phyloP scores from a whole-genome alignment of 2,329 filamentous ascomycete species.

The Ophiostoma piceae region DNA sequence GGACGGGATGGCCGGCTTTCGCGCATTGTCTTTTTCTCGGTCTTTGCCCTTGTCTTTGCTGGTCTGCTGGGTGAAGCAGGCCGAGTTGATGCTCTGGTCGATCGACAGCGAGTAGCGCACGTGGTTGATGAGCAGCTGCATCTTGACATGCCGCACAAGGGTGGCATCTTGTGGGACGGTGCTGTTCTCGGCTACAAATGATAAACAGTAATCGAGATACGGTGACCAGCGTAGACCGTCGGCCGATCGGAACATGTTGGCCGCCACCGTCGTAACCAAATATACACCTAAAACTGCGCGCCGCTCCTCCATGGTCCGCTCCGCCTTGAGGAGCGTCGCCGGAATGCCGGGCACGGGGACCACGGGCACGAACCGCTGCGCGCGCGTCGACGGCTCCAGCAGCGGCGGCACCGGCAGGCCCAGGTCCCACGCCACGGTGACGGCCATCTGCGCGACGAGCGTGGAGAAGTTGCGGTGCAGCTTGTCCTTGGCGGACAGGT shows the following conservation, averaged over 20 bases:
- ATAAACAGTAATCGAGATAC: background rate
- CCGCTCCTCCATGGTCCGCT: background rate
- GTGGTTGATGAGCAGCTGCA: conserved; percentile 39
- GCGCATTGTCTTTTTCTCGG: background rate
- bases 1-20: background rate
- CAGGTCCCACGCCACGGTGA: background rate
- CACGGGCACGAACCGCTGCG: background rate
- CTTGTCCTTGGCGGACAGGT: background rate
- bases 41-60: background rate
- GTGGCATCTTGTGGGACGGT: conserved; percentile 31
- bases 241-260: background rate
- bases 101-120: conserved; percentile 23
- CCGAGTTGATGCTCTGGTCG: background rate
- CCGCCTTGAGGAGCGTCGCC: background rate
- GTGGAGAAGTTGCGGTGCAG: background rate
- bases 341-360: background rate
- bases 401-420: background rate
- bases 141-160: conserved; percentile 40
- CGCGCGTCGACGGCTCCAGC: background rate
- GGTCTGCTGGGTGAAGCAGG: background rate
- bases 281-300: background rate
- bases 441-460: background rate
- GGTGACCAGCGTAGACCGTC: background rate
- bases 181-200: background rate
- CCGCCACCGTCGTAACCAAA: background rate